phyloP scores from a whole-genome alignment of 106 monocot species.

The Vanilla planifolia region DNA sequence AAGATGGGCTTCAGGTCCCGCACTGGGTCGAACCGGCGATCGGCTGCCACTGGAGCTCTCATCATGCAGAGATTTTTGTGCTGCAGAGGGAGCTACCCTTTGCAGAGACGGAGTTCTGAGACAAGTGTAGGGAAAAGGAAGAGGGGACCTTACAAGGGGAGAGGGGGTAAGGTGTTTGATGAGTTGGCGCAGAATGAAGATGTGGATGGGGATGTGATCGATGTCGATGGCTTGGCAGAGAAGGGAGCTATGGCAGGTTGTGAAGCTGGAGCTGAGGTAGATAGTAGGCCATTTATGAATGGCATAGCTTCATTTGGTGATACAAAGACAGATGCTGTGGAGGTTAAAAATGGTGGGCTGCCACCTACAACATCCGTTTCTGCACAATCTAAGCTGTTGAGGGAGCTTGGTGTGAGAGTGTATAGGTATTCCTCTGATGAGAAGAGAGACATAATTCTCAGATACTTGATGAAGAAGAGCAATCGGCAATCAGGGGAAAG shows the following conservation, averaged over 20 bases:
- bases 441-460: conserved; percentile 43
- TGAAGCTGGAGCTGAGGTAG: neutral
- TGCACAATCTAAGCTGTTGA: conserved; percentile 19
- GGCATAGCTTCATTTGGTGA: neutral
- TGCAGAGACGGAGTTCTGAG: conserved; percentile 6
- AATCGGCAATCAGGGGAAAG: conserved; percentile 26
- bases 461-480: conserved; percentile 35
- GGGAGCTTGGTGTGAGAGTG: conserved; percentile 29
- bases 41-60: conserved; percentile 24
- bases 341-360: conserved; percentile 7
- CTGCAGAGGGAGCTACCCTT: conserved; percentile 27
- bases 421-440: conserved; percentile 37
- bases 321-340: neutral
- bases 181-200: neutral
- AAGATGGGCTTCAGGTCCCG: conserved; percentile 33
- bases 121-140: neutral
- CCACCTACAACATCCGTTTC: conserved; percentile 8
- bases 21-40: conserved; percentile 42
- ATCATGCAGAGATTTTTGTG: conserved; percentile 60
- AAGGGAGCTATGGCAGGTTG: neutral
- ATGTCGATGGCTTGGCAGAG: conserved; percentile 21
- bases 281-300: neutral
- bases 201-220: conserved; percentile 21
- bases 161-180: neutral
- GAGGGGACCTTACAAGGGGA: conserved; percentile 1